phyloP scores from a whole-genome alignment of 352 stramenopile genomes.

The Globisporangium apiculatum region DNA sequence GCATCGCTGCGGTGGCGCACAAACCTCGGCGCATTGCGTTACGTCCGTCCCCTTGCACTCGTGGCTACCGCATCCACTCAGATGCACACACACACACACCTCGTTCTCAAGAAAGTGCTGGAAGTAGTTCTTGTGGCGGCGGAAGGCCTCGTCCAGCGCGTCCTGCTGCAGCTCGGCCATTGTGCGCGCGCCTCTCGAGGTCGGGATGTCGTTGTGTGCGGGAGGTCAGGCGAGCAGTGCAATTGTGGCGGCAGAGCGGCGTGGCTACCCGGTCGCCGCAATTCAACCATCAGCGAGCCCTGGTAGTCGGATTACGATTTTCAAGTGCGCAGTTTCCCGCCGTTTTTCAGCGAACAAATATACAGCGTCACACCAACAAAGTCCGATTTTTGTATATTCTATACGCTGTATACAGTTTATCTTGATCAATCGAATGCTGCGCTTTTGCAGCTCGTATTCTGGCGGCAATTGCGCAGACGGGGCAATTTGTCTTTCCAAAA shows the following conservation, averaged over 20 bases:
- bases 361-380: too few relatives aligned
- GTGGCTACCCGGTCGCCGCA: background rate
- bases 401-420: background rate
- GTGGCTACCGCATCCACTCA: too few relatives aligned
- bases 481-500: background rate
- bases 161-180: slow-evolving; percentile 79
- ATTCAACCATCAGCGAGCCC: background rate
- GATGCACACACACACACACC: slow-evolving; percentile 22
- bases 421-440: background rate
- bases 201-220: background rate
- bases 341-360: background rate
- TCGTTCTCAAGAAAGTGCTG: slow-evolving; percentile 75
- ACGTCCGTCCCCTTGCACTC: too few relatives aligned
- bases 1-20: background rate
- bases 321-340: background rate
- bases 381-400: too few relatives aligned
- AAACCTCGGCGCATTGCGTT: too few relatives aligned
- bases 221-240: too few relatives aligned
- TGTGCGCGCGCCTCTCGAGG: background rate
- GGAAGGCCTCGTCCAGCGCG: slow-evolving; percentile 77
- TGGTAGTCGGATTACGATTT: background rate
- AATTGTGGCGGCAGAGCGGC: background rate
- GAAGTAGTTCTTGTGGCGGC: slow-evolving; percentile 87
- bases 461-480: too few relatives aligned
- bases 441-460: too few relatives aligned